These are phyloP conservation scores for Fusarium succisae DNA, from an alignment of 2,329 filamentous ascomycete species.

Conservation along the genomic window DNA sequence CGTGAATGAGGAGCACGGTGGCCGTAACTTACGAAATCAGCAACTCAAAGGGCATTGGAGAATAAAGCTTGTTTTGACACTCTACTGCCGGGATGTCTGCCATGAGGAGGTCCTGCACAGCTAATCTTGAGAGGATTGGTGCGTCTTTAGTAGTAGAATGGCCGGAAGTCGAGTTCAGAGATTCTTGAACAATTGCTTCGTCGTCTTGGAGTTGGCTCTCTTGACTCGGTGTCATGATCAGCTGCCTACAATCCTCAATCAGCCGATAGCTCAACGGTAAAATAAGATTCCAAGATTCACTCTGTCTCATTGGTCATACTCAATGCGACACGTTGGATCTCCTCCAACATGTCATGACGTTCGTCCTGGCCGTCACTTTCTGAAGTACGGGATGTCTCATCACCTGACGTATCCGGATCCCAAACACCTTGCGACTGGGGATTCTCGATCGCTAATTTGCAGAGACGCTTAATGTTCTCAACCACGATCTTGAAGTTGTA, in stretches of 20 bases:
- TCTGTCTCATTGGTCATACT: fast-evolving
- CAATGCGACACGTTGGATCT: background rate
- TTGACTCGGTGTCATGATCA: background rate
- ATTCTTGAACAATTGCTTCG: fast-evolving
- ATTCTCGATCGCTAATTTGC: fast-evolving
- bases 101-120: fast-evolving
- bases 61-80: background rate
- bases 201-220: background rate
- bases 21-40: background rate
- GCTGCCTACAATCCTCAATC: background rate
- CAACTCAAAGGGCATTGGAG: background rate
- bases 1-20: background rate
- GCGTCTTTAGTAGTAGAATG: fast-evolving
- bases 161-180: no score
- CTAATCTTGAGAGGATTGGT: fast-evolving
- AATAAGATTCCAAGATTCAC: fast-evolving
- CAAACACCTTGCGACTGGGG: fast-evolving
- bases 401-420: fast-evolving
- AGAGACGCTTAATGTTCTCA: background rate
- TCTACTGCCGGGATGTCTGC: fast-evolving
- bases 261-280: fast-evolving
- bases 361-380: background rate
- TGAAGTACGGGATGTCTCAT: background rate
- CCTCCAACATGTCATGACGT: background rate
- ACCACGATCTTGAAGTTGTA: background rate